Percentiles rank a stretch among this genome's conserved stretches.
Evolutionary conservation across 495 filamentous ascomycete genomes (phyloP).

Genomic region (Penicillium pancosmium): DNA sequence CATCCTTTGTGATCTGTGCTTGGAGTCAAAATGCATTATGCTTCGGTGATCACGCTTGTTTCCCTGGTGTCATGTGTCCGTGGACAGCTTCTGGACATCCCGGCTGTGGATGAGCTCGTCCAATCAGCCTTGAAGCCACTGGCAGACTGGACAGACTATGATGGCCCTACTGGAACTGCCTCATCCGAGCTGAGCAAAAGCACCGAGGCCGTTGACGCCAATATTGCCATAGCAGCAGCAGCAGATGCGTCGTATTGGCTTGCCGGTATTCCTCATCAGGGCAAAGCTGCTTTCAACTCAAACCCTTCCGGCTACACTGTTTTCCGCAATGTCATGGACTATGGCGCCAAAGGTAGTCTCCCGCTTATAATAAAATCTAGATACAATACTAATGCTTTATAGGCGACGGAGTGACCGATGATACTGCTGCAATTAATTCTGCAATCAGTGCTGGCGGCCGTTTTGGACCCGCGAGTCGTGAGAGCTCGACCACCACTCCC

Average conservation of each 20-base stretch:
- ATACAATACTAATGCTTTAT: neutral
- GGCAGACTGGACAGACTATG: slow-evolving; percentile 15
- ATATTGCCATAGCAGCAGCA: slow-evolving; percentile 13
- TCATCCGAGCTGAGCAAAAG: slow-evolving; percentile 6
- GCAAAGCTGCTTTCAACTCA: slow-evolving; percentile 60
- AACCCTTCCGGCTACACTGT: slow-evolving; percentile 59
- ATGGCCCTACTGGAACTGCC: slow-evolving; percentile 18
- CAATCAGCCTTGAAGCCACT: slow-evolving; percentile 22
- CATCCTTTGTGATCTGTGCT: neutral
- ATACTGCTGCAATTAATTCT: slow-evolving; percentile 64
- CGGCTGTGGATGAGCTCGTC: slow-evolving; percentile 24
- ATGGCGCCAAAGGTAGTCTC: slow-evolving; percentile 55
- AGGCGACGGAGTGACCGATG: slow-evolving; percentile 66
- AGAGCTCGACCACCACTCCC: slow-evolving; percentile 54
- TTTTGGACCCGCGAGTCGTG: slow-evolving; percentile 50
- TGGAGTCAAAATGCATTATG: slow-evolving; percentile 23
- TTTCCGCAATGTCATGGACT: slow-evolving; percentile 81
- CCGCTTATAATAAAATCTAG: neutral
- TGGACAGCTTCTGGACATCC: slow-evolving; percentile 27
- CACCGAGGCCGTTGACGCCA: slow-evolving; percentile 9
- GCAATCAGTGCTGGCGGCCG: slow-evolving; percentile 59
- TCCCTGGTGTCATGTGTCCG: slow-evolving; percentile 23
- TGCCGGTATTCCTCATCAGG: slow-evolving; percentile 64
- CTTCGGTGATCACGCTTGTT: slow-evolving; percentile 14
- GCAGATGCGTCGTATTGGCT: slow-evolving; percentile 63